These are phyloP conservation scores for Umbelopsis sp. DNA, from an alignment of 192 early-diverging fungal genomes.

Conservation along the genomic window DNA sequence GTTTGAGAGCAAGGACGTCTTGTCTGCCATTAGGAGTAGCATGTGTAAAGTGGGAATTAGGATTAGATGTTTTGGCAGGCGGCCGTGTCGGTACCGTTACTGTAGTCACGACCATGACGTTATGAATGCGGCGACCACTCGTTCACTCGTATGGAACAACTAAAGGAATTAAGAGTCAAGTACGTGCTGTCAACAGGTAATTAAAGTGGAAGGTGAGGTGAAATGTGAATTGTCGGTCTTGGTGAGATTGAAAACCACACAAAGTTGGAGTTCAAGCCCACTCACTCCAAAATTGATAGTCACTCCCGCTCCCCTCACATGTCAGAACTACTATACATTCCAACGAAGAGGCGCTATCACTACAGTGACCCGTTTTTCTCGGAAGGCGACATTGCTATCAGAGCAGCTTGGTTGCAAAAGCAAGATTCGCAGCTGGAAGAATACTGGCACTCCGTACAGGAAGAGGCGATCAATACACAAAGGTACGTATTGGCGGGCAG, in stretches of 20 bases:
- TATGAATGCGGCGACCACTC: neutral
- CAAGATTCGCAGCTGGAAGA: conserved; percentile 17
- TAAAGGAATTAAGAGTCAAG: neutral
- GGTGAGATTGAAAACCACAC: too few species aligned
- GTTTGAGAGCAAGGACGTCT: conserved; percentile 61
- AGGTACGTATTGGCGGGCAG: neutral
- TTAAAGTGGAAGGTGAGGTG: neutral
- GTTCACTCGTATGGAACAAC: neutral
- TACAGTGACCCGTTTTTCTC: conserved; percentile 30
- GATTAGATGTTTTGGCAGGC: conserved; percentile 15
- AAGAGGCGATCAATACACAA: conserved; percentile 1
- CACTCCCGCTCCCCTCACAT: neutral
- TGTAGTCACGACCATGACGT: conserved; percentile 7
- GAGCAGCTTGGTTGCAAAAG: conserved; percentile 34
- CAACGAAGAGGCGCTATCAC: conserved; percentile 31
- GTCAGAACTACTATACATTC: conserved; percentile 24
- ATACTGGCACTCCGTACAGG: neutral
- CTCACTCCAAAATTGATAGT: neutral
- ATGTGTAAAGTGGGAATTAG: conserved; percentile 29
- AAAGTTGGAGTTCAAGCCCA: neutral
- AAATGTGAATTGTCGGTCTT: too few species aligned
- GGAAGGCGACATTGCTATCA: conserved; percentile 35
- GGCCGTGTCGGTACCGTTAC: neutral
- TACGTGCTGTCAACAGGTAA: neutral
- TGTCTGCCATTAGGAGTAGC: conserved; percentile 50